phyloP scores from a whole-genome alignment of 1,284 basidiomycete genomes.

The Retiboletus flavoniger region DNA sequence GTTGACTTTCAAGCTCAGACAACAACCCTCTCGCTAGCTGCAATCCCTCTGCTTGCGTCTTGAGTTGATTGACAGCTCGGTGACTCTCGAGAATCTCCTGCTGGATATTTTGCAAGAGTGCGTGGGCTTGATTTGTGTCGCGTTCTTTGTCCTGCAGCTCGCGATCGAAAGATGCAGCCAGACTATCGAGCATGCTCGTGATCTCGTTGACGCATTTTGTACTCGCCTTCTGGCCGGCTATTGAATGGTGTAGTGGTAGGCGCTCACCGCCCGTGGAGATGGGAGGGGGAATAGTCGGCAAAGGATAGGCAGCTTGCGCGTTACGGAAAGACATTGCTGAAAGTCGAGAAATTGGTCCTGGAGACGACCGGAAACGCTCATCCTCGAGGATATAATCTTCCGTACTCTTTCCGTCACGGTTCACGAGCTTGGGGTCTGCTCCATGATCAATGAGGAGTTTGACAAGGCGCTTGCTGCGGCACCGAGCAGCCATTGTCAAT shows the following conservation, averaged over 20 bases:
- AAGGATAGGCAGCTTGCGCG: slow-evolving; percentile 46
- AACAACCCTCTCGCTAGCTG: slow-evolving; percentile 62
- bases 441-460: slow-evolving; percentile 96
- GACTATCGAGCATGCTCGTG: slow-evolving; percentile 81
- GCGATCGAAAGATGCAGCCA: slow-evolving; percentile 92
- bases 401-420: slow-evolving; percentile 94
- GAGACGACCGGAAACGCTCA: slow-evolving; percentile 93
- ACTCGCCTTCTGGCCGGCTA: slow-evolving; percentile 84
- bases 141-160: slow-evolving; percentile 92
- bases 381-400: slow-evolving; percentile 99
- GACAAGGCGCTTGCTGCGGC: slow-evolving; percentile 94
- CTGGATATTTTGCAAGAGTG: slow-evolving; percentile 85
- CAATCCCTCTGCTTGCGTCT: slow-evolving; percentile 67
- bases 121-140: slow-evolving; percentile 88
- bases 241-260: slow-evolving; percentile 81
- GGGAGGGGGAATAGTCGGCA: slow-evolving; percentile 41
- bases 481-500: slow-evolving; percentile 94
- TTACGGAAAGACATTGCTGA: slow-evolving; percentile 68
- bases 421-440: slow-evolving; percentile 94
- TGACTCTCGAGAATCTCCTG: slow-evolving; percentile 90
- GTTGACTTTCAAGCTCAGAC: slow-evolving; percentile 61
- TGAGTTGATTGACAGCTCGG: slow-evolving; percentile 70
- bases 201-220: slow-evolving; percentile 85
- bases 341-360: slow-evolving; percentile 67
- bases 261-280: slow-evolving; percentile 52